These are phyloP conservation scores for Fusarium sp. DNA, from an alignment of 2,329 filamentous ascomycete genomes.

Conservation along the genomic window DNA sequence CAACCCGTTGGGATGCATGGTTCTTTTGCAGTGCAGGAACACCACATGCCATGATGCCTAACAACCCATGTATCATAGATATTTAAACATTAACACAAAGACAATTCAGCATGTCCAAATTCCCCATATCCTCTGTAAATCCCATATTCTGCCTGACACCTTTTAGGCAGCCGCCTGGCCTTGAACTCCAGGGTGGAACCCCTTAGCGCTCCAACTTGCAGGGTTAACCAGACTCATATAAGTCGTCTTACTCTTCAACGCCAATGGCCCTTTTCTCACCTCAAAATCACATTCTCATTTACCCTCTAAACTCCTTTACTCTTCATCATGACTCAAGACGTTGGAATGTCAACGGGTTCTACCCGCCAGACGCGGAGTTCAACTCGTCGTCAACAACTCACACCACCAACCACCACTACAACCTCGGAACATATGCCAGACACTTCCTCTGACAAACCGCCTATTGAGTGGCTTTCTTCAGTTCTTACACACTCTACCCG, in stretches of 20 bases:
- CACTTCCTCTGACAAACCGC: background rate
- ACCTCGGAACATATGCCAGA: background rate
- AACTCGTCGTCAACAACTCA: slow-evolving; percentile 6
- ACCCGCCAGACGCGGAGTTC: slow-evolving; percentile 29
- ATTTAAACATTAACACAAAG: background rate
- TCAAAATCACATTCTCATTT: background rate
- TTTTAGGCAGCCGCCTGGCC: slow-evolving; percentile 25
- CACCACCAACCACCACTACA: background rate
- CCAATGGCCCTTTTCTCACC: background rate
- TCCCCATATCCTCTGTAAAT: background rate
- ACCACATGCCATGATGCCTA: background rate
- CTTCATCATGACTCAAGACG: slow-evolving; percentile 7
- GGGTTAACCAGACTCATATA: slow-evolving; percentile 4
- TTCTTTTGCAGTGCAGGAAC: background rate
- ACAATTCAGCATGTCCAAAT: background rate
- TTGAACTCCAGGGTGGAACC: background rate
- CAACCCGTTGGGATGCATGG: background rate
- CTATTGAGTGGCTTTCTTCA: background rate
- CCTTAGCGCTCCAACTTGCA: background rate
- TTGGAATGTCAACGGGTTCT: background rate
- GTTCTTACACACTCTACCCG: background rate
- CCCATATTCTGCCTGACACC: slow-evolving; percentile 13
- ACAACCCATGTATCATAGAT: background rate
- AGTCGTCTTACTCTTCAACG: background rate
- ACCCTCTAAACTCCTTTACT: background rate